Evolutionary conservation across 2,329 filamentous ascomycete genomes (phyloP).

Genomic region (Leptographium radiaticola): DNA sequence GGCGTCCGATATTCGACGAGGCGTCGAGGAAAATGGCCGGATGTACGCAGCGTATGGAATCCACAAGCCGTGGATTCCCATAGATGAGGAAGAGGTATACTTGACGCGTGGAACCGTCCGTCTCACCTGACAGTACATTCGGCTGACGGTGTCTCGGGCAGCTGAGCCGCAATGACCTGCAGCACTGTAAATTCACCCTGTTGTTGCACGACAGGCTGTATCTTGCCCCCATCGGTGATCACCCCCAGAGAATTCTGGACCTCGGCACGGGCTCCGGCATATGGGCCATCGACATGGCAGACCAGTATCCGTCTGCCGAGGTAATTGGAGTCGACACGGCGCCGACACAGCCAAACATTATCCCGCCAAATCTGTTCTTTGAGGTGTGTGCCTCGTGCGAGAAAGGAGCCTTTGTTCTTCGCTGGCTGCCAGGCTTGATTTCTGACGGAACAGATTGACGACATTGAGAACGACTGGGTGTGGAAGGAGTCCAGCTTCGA

Average conservation of each 20-base stretch:
- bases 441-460: conserved; percentile 20
- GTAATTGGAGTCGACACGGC: conserved; percentile 36
- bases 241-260: conserved; percentile 18
- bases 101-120: too few relatives aligned
- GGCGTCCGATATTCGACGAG: neutral
- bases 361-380: conserved; percentile 22
- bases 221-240: conserved; percentile 10
- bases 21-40: neutral
- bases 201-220: conserved; percentile 15
- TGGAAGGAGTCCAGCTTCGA: conserved; percentile 23
- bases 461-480: conserved; percentile 22
- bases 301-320: conserved; percentile 6
- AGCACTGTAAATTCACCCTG: conserved; percentile 22
- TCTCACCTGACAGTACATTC: too few relatives aligned
- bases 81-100: conserved; percentile 22
- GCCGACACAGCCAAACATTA: conserved; percentile 31
- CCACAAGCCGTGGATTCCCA: conserved; percentile 16
- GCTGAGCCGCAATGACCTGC: conserved; percentile 26
- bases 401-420: neutral
- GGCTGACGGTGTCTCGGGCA: too few relatives aligned
- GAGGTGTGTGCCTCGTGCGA: conserved; percentile 12
- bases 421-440: neutral
- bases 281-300: conserved; percentile 15
- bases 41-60: neutral
- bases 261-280: conserved; percentile 13